phyloP scores from a whole-genome alignment of 768 basidiomycete species.

The Xerocomus spinulosus region DNA sequence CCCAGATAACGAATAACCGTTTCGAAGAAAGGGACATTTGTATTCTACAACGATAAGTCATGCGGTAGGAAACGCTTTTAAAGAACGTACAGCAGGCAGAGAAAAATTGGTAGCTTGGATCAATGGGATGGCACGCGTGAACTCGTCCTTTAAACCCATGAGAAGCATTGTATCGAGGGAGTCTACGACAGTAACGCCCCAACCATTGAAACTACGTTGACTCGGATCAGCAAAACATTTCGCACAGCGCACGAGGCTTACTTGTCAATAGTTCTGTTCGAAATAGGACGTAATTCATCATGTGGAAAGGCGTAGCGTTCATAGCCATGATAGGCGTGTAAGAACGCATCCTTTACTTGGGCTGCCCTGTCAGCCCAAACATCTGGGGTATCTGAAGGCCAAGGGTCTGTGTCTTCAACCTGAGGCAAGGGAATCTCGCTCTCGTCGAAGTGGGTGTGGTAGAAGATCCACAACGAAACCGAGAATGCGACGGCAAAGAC shows the following conservation, averaged over 20 bases:
- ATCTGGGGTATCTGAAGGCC: conserved; percentile 27
- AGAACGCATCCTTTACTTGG: conserved; percentile 57
- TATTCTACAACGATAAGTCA: conserved; percentile 19
- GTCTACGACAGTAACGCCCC: conserved; percentile 76
- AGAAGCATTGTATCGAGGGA: conserved; percentile 83
- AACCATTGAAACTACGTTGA: conserved; percentile 65
- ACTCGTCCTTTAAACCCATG: conserved; percentile 73
- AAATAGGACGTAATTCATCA: conserved; percentile 59
- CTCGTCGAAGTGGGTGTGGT: conserved; percentile 4
- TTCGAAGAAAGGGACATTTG: conserved; percentile 63
- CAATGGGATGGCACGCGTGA: conserved; percentile 53
- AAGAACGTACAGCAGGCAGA: conserved; percentile 36
- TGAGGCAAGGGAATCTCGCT: neutral
- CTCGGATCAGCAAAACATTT: neutral
- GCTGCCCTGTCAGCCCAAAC: conserved; percentile 51
- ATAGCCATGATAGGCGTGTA: conserved; percentile 67
- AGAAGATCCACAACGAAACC: conserved; percentile 17
- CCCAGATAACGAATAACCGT: conserved; percentile 90
- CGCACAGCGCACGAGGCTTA: conserved; percentile 26
- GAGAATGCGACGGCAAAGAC: conserved; percentile 12
- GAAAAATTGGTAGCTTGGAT: conserved; percentile 49
- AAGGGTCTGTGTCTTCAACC: conserved; percentile 17
- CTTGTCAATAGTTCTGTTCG: conserved; percentile 47
- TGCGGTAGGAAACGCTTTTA: neutral
- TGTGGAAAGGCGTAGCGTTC: conserved; percentile 54